These are phyloP conservation scores for Trichoderma arundinaceum DNA, from an alignment of 2,329 filamentous ascomycete genomes.

Conservation along the genomic window DNA sequence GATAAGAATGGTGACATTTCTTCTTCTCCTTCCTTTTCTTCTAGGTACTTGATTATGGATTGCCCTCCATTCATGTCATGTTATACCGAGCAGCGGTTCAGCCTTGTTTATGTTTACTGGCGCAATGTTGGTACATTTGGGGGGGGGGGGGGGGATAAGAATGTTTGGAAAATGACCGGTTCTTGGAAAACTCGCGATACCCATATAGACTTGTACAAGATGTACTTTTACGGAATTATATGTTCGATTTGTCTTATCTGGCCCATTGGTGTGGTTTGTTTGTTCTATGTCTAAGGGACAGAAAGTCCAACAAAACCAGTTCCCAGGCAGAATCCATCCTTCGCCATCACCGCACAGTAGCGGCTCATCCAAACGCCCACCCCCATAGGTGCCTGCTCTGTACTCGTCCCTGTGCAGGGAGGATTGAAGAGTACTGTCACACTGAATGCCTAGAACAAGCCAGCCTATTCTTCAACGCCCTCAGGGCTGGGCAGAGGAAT, in stretches of 20 bases:
- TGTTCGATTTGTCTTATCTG: not conserved
- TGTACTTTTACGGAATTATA: not conserved
- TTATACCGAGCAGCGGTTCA: too few species aligned
- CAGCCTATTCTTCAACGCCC: constrained; percentile 44
- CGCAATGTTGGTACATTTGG: constrained; percentile 5
- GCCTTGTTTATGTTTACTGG: not conserved
- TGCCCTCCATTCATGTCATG: not conserved
- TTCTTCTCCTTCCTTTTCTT: not conserved
- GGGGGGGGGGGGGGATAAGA: not conserved
- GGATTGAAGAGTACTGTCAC: too few species aligned
- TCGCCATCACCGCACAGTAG: not conserved
- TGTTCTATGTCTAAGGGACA: too few species aligned
- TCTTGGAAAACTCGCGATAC: constrained; percentile 9
- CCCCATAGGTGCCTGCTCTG: not conserved
- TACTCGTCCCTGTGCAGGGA: too few species aligned
- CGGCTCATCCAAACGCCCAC: constrained; percentile 15
- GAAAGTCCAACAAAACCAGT: too few species aligned
- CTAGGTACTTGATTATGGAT: not conserved
- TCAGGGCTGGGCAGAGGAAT: constrained; percentile 69
- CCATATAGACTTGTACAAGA: constrained; percentile 6
- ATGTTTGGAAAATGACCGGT: constrained; percentile 14
- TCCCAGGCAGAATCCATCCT: too few species aligned
- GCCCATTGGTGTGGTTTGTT: not conserved
- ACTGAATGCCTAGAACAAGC: too few species aligned
- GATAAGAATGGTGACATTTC: not conserved